phyloP scores from a whole-genome alignment of 2,329 filamentous ascomycete genomes.

The Fusarium torulosum region DNA sequence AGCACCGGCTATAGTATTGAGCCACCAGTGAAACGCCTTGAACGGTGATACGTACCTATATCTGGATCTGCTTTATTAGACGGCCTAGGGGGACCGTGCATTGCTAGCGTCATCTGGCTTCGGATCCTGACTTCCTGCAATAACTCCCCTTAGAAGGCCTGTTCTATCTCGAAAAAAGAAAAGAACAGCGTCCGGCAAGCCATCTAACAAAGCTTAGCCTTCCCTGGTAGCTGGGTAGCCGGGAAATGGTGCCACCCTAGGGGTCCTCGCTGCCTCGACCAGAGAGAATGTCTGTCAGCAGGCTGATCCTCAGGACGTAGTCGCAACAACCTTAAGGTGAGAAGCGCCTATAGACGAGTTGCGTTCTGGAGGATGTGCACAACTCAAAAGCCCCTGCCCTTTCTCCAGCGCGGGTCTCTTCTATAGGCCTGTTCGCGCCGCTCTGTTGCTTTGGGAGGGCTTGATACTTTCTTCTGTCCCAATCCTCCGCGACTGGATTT shows the following conservation, averaged over 20 bases:
- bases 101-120: conserved; percentile 36
- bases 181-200: conserved; percentile 33
- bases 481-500: conserved; percentile 14
- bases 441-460: conserved; percentile 30
- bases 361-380: neutral
- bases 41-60: conserved; percentile 19
- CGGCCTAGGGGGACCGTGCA: conserved; percentile 36
- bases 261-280: conserved; percentile 1
- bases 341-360: conserved; percentile 23
- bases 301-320: conserved; percentile 27
- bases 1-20: conserved; percentile 15
- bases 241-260: conserved; percentile 40
- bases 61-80: conserved; percentile 29
- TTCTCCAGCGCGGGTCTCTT: neutral
- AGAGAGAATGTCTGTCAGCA: conserved; percentile 27
- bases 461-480: conserved; percentile 36
- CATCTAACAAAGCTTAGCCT: conserved; percentile 45
- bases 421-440: conserved; percentile 9
- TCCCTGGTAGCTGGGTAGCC: conserved; percentile 36
- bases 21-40: conserved; percentile 15
- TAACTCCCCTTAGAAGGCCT: conserved; percentile 23
- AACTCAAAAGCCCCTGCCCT: conserved; percentile 1
- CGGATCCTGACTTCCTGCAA: conserved; percentile 33
- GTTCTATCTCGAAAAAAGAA: conserved; percentile 37
- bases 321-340: conserved; percentile 18